A percentile compares a stretch with the other conserved stretches of the same genome.
Conservation (phyloP, 2,329 filamentous ascomycete species). For the Bipolaris bicolor region DNA sequence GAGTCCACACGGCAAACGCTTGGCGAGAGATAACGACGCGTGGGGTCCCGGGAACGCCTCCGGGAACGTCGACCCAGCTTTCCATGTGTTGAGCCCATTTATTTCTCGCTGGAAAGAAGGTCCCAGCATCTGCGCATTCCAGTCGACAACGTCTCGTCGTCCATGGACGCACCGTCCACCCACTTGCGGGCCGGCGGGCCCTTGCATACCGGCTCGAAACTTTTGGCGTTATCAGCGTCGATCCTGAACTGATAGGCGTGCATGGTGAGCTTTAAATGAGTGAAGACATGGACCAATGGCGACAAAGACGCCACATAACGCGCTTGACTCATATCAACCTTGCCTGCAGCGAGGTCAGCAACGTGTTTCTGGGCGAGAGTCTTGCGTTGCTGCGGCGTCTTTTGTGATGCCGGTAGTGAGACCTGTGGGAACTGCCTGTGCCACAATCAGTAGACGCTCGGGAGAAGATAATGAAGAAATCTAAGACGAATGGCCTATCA, state of each 20-base stretch:
- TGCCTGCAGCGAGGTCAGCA: slow-evolving; percentile 22
- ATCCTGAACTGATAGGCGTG: slow-evolving; percentile 37
- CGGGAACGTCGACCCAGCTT: slow-evolving; percentile 1
- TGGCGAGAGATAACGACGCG: slow-evolving; percentile 40
- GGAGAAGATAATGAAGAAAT: slow-evolving; percentile 2
- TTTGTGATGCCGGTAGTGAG: slow-evolving; percentile 25
- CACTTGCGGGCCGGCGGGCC: slow-evolving; percentile 38
- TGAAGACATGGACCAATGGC: slow-evolving; percentile 45
- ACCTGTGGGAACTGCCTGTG: slow-evolving; percentile 44
- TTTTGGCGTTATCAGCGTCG: slow-evolving; percentile 18
- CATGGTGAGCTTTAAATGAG: slow-evolving; percentile 46
- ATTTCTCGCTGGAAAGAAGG: slow-evolving; percentile 19
- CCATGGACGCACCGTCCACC: slow-evolving; percentile 38
- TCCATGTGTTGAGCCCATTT: not conserved
- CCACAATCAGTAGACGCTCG: slow-evolving; percentile 16
- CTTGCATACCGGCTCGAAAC: slow-evolving; percentile 16
- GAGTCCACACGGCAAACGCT: slow-evolving; percentile 28
- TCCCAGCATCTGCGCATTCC: slow-evolving; percentile 49
- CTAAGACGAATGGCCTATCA: slow-evolving; percentile 7
- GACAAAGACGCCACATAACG: slow-evolving; percentile 29
- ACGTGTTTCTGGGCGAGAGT: slow-evolving; percentile 30
- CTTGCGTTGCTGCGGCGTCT: slow-evolving; percentile 32
- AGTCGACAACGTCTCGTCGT: slow-evolving; percentile 44
- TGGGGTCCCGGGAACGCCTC: slow-evolving; percentile 15
- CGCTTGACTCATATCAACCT: slow-evolving; percentile 23